Conservation (phyloP, 176 grass and related monocot species). For the Themeda triandra region DNA sequence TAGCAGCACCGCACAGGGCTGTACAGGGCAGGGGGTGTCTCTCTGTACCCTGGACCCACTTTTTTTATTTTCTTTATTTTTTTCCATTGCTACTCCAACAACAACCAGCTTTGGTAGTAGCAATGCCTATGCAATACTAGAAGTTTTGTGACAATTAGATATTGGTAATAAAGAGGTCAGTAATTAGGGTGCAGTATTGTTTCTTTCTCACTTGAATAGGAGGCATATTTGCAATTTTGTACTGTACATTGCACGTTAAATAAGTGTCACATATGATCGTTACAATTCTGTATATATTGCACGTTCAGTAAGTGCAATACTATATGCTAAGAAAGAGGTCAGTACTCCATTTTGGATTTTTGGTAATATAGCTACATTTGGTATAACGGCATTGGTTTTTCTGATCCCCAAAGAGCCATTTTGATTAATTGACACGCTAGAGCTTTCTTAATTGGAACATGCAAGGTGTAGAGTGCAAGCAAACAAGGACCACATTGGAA, state of each 20-base stretch:
- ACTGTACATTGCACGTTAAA: background rate
- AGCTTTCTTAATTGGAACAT: background rate
- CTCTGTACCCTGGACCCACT: background rate
- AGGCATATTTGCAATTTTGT: background rate
- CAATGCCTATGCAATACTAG: background rate
- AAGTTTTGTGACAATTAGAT: background rate
- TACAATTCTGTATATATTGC: background rate
- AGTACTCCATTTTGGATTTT: no score
- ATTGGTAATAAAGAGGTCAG: background rate
- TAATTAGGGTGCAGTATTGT: background rate
- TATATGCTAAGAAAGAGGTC: no score
- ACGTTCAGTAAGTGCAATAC: no score
- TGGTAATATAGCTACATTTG: no score
- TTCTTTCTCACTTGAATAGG: background rate
- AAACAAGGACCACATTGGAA: background rate
- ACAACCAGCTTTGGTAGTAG: no score
- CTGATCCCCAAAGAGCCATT: background rate
- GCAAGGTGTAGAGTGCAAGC: background rate
- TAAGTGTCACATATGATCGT: background rate
- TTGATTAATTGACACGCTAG: background rate
- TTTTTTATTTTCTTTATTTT: no score
- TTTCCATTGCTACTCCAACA: no score
- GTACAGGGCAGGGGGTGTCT: background rate
- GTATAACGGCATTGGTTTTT: background rate
- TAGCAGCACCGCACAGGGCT: background rate